phyloP scores from a whole-genome alignment of 2,329 filamentous ascomycete species.

The Cercospora nicotianae region DNA sequence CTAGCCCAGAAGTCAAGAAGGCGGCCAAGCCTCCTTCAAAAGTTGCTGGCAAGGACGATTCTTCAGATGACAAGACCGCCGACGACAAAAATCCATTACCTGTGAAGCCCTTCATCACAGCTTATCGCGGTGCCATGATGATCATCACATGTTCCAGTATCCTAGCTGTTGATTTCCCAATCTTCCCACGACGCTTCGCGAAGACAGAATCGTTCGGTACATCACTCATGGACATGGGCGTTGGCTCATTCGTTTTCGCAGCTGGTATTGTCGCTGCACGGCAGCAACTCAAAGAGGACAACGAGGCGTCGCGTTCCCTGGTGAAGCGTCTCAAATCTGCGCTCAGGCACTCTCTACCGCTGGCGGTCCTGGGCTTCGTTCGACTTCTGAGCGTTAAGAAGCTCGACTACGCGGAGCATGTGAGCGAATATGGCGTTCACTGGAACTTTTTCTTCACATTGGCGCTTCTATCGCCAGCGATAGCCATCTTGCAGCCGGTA shows the following conservation, averaged over 20 bases:
- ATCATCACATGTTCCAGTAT: slow-evolving; percentile 86
- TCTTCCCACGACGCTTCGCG: slow-evolving; percentile 91
- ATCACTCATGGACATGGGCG: slow-evolving; percentile 97
- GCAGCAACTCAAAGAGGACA: slow-evolving; percentile 67
- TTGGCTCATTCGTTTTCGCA: slow-evolving; percentile 96
- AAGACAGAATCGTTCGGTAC: slow-evolving; percentile 99
- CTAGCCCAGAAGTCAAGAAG: slow-evolving; percentile 43
- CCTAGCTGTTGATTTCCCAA: slow-evolving; percentile 90
- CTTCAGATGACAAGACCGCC: slow-evolving; percentile 23
- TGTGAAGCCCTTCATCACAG: slow-evolving; percentile 87
- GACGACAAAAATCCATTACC: slow-evolving; percentile 58
- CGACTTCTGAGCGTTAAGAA: slow-evolving; percentile 88
- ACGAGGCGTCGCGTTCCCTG: slow-evolving; percentile 48
- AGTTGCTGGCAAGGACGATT: slow-evolving; percentile 25
- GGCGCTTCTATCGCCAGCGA: slow-evolving; percentile 81
- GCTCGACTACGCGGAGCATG: slow-evolving; percentile 93
- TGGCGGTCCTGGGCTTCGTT: slow-evolving; percentile 76
- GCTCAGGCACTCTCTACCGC: slow-evolving; percentile 76
- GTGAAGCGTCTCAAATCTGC: slow-evolving; percentile 63
- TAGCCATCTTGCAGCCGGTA: slow-evolving; percentile 75
- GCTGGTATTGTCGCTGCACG: slow-evolving; percentile 87
- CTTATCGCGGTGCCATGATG: slow-evolving; percentile 89
- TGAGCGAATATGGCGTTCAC: slow-evolving; percentile 95
- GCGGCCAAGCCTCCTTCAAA: slow-evolving; percentile 25
- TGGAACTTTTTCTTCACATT: slow-evolving; percentile 99